phyloP scores from a whole-genome alignment of 208 protist genomes.

The Crithidia sp. region DNA sequence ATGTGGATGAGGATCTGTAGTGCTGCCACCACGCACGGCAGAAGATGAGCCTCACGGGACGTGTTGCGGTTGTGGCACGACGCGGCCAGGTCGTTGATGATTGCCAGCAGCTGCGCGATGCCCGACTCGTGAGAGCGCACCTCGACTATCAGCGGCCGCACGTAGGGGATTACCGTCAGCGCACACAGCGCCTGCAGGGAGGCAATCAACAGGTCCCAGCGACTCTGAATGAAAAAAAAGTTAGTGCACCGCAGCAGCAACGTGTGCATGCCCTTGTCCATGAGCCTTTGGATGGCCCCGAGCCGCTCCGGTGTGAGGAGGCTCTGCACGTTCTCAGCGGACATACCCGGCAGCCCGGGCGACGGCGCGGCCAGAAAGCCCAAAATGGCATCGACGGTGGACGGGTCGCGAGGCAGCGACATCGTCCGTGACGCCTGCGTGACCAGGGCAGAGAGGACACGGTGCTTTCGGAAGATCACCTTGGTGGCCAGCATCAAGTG shows the following conservation, averaged over 20 bases:
- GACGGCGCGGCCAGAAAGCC: conserved; percentile 62
- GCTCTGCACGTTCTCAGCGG: conserved; percentile 81
- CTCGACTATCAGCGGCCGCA: conserved; percentile 74
- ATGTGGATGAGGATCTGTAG: conserved; percentile 83
- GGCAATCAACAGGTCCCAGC: conserved; percentile 76
- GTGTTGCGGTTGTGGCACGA: conserved; percentile 69
- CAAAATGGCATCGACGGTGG: conserved; percentile 75
- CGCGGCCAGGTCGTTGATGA: conserved; percentile 70
- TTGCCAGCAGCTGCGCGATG: conserved; percentile 77
- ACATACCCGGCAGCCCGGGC: conserved; percentile 62
- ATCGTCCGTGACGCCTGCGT: conserved; percentile 67
- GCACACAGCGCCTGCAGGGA: conserved; percentile 77
- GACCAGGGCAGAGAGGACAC: conserved; percentile 65
- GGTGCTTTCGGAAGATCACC: conserved; percentile 85
- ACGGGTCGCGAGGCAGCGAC: conserved; percentile 73
- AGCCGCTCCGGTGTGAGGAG: conserved; percentile 71
- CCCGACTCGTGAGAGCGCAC: conserved; percentile 69
- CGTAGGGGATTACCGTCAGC: conserved; percentile 73
- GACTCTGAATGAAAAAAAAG: conserved; percentile 84
- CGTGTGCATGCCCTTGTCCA: conserved; percentile 71
- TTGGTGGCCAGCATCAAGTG: conserved; percentile 85
- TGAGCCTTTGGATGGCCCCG: conserved; percentile 51
- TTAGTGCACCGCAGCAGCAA: conserved; percentile 71
- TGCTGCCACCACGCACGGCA: conserved; percentile 67
- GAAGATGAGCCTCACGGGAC: conserved; percentile 71